A percentile compares a stretch with the other conserved stretches of the same genome.
These are phyloP conservation scores for Populus alba DNA, from an alignment of 345 rosid genomes.

Conservation along the genomic window DNA sequence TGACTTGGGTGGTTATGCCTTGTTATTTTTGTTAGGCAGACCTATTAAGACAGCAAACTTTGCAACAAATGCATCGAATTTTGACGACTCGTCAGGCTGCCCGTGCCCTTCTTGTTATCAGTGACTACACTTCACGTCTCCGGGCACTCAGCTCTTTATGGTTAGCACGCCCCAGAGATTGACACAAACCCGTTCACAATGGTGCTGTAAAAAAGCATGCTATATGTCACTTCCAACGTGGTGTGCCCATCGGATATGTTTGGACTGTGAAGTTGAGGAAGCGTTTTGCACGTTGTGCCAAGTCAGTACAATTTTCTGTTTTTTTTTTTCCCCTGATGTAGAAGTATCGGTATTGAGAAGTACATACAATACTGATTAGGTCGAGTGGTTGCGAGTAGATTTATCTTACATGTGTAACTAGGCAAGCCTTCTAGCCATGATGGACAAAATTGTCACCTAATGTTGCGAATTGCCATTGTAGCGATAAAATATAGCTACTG, in stretches of 20 bases:
- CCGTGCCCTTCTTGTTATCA: constrained; percentile 75
- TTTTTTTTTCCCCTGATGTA: neutral
- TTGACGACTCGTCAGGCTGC: constrained; percentile 90
- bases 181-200: neutral
- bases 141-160: constrained; percentile 92
- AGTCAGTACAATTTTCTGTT: neutral
- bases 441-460: neutral
- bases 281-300: neutral
- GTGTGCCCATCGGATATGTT: neutral
- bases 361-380: neutral
- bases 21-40: constrained; percentile 59
- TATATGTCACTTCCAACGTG: neutral
- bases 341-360: neutral
- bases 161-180: constrained; percentile 84
- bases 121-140: constrained; percentile 71
- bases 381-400: constrained; percentile 9
- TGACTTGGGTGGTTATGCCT: neutral
- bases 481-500: too few relatives aligned
- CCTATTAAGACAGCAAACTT: constrained; percentile 82
- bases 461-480: neutral
- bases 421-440: neutral
- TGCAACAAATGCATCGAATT: constrained; percentile 84
- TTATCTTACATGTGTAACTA: neutral
- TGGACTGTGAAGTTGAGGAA: neutral
- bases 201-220: neutral